Evolutionary conservation across 129 eudicot genomes (phyloP).

Genomic region (Dittrichia graveolens): DNA sequence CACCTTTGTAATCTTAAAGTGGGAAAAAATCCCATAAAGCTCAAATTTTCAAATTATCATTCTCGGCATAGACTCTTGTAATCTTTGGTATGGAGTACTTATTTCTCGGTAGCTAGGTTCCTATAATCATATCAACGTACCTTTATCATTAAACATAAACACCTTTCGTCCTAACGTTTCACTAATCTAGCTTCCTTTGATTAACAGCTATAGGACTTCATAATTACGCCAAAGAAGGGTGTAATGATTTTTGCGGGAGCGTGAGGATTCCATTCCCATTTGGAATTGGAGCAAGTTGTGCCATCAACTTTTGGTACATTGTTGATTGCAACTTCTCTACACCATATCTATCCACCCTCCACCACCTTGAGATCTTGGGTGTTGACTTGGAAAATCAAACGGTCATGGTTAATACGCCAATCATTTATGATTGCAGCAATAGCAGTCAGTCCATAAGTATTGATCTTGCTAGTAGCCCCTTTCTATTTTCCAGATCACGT

Average conservation of each 20-base stretch:
- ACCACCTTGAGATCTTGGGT: neutral
- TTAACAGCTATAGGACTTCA: no score
- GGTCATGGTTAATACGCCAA: neutral
- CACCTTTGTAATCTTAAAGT: no score
- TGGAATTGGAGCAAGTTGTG: neutral
- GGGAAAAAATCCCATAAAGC: no score
- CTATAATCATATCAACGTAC: no score
- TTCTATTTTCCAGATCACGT: neutral
- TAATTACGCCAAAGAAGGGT: neutral
- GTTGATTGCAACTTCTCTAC: neutral
- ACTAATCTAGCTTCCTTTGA: no score
- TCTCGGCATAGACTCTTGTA: no score
- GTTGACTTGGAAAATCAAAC: neutral
- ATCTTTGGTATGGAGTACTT: no score
- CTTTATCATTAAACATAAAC: no score
- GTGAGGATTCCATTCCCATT: conserved; percentile 1
- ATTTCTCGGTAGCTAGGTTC: no score
- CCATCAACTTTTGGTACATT: neutral
- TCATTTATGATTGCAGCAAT: neutral
- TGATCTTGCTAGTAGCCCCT: neutral
- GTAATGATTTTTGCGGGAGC: neutral
- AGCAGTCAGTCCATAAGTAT: neutral
- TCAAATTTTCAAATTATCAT: no score
- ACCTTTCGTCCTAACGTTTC: no score
- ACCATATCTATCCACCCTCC: neutral